Base-by-base conservation (phyloP, 2,329 filamentous ascomycete species). In the Fusarium protoensiforme region DNA sequence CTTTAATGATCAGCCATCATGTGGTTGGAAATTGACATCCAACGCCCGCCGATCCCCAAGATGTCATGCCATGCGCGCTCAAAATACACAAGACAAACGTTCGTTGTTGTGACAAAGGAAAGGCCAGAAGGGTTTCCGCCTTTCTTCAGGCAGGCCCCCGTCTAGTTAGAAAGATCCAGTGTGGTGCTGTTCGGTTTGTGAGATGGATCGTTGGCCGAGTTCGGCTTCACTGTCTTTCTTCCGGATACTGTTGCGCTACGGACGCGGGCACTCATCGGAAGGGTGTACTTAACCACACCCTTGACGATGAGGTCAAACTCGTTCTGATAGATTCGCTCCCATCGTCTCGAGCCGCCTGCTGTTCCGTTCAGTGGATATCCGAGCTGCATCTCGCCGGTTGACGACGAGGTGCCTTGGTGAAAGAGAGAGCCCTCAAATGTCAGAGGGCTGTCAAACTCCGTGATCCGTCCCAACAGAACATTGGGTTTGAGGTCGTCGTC, bases 241-340 rank as follows among this genome's bases (percentile, higher is more conserved):
- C 89, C 90, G 11, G 89, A 88, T 51, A 92, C 90, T 9, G 88
- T 85, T 10, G 89, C 88, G 72, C 88, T 91, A 71, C 89, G 85
- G 39, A 90, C 81, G 62, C 86, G 87, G 74, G 89, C 88, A 75
- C 89, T 92, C 61, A 92, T 83, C 4, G 90, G 90, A 36, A 92
- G 84, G 33, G 85, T 89, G 78, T 99, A 99, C 79, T 95, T 95
- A 75, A 99, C 87, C 16, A 96, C 93, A 24, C 96, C 96, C 76
- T 96, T 92, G 46, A 99, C 90, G 69, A 98, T 96, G 57, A 99
- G 88, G 75, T 98, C 94, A 76, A 98, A 99, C 51, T 96, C 94
- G 81, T 98, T 93, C 73, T 97, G 91, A 59, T 98, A 87, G 54
- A 98, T 95, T 68, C 91, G 90, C 80, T 97, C 94, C 96, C 96